Base-by-base conservation (phyloP, 108 stramenopile species). In the Discostella pseudostelligera region DNA sequence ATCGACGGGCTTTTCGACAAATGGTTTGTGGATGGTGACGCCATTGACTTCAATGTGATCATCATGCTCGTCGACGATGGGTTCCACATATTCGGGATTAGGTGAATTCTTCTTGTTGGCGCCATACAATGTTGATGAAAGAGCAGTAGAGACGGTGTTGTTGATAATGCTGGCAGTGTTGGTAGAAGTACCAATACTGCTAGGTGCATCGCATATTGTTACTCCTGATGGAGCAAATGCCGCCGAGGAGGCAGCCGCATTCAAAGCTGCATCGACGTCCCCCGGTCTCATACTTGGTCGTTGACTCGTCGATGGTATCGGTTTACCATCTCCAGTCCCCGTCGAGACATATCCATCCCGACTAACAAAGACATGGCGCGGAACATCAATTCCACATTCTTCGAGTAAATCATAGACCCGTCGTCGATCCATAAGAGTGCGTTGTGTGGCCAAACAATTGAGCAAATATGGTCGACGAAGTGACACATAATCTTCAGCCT, bases 1-100 rank as follows among this genome's bases (percentile, higher is more conserved):
- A 75, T 99, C 90, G 7, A 97, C 96, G 1, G 99, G 99, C 80
- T 99, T 99, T 72, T 99, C 99, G 7, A 99, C 97, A 65, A 99
- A 97, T 8, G 99, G 99, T 72, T 99, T 99, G 83, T 98, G 73
- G 50, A 99, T 91, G 32, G 53, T 64, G 16, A 92, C 78, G n/a
- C 96, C 96, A 65, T 96, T 95, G 26, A 98, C 80, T 74, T 93
- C 92, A 48, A 98, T 95, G 64, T 90, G 92, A 77, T 98, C 97
- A 51, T 98, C 97, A 74, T 84, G 84, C 63, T 98, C 97, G 35
- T 79, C 80, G 8, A 98, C 67, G 44, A 79, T 80, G 19, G 50
- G 70, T 40, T 70, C 76, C 24, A 73, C 69, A 20, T n/a, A n/a
- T n/a, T n/a, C n/a, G n/a, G n/a, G n/a, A n/a, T n/a, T n/a, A n/a